phyloP scores from a whole-genome alignment of 805 yeast genomes.

The Brettanomyces anomalus region DNA sequence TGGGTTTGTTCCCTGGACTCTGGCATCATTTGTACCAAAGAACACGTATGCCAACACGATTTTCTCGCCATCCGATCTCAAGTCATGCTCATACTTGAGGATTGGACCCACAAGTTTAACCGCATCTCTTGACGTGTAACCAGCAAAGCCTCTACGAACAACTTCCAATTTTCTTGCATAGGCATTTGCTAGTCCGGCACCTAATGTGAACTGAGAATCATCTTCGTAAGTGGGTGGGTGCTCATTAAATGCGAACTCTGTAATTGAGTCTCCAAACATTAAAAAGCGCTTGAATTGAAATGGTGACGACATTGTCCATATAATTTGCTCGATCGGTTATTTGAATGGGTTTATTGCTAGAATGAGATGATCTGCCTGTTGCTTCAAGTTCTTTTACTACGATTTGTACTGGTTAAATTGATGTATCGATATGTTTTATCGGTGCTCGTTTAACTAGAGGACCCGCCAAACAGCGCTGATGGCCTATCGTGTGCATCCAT shows the following conservation, averaged over 20 bases:
- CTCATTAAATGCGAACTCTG: constrained; percentile 23
- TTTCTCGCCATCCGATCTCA: constrained; percentile 20
- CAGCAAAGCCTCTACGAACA: constrained; percentile 65
- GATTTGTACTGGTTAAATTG: too few relatives aligned
- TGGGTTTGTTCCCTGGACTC: constrained; percentile 23
- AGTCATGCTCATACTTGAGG: constrained; percentile 38
- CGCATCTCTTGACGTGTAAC: constrained; percentile 65
- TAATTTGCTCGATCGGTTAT: too few relatives aligned
- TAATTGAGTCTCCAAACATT: constrained; percentile 30
- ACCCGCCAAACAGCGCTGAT: too few relatives aligned
- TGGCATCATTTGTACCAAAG: constrained; percentile 75
- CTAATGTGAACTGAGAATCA: constrained; percentile 19
- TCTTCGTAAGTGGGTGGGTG: constrained; percentile 5
- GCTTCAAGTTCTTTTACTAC: too few relatives aligned
- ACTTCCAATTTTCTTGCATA: constrained; percentile 61
- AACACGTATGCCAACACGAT: constrained; percentile 45
- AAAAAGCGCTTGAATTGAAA: constrained; percentile 14
- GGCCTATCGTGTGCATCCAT: too few relatives aligned
- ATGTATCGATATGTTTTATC: too few relatives aligned
- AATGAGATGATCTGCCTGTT: too few relatives aligned
- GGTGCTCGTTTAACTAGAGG: too few relatives aligned
- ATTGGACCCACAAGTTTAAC: constrained; percentile 39
- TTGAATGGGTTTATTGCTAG: too few relatives aligned
- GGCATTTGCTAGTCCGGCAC: constrained; percentile 22
- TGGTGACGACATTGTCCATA: not conserved